Evolutionary conservation across 2,329 filamentous ascomycete species (phyloP), one percentile per base, ranked within the genome.

Genomic region (Fusarium concolor): DNA sequence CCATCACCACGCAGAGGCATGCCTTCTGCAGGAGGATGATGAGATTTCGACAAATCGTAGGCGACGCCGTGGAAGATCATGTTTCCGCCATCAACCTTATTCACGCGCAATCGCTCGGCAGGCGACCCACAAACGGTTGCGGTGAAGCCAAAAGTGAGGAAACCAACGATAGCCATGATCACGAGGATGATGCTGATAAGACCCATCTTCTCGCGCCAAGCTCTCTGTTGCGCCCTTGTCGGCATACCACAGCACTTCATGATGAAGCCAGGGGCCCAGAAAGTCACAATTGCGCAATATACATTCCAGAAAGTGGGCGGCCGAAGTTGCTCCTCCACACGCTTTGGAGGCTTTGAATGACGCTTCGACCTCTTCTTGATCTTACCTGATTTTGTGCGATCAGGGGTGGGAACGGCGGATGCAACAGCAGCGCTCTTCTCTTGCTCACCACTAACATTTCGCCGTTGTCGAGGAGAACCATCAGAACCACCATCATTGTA

Each of bases 121-220:
- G 93, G 90, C 3, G 82, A 79, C 17, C 91, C 89, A 78, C 96
- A 99, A 18, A 99, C 96, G 6, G 90, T 90, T 63, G 92, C 87
- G 6, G 93, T 98, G 80, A 99, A 99, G 43, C 96, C 96, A 75
- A 99, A 99, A 0, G 96, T 99, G 54, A 99, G 83, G 81, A 95
- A 99, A 76, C 96, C 96, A 46, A 99, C 95, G 75, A 94, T 89
- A 11, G 89, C 87, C 84, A 94, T 96, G 76, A 98, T 94, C 62
- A 91, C 76, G 31, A 97, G 76, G 76, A 99, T 99, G 76, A 99
- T 89, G 80, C 94, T 97, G 81, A 97, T 92, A 60, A 99, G 82
- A 4, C 96, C 96, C 85, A 99, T 96, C 85, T 99, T 99, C 78
- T 99, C 96, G 70, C 96, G 89, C 96, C 96, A 99, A 4, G 96